These are phyloP conservation scores for Nannochloropsis salina DNA, from an alignment of 108 stramenopile genomes.

Conservation along the genomic window DNA sequence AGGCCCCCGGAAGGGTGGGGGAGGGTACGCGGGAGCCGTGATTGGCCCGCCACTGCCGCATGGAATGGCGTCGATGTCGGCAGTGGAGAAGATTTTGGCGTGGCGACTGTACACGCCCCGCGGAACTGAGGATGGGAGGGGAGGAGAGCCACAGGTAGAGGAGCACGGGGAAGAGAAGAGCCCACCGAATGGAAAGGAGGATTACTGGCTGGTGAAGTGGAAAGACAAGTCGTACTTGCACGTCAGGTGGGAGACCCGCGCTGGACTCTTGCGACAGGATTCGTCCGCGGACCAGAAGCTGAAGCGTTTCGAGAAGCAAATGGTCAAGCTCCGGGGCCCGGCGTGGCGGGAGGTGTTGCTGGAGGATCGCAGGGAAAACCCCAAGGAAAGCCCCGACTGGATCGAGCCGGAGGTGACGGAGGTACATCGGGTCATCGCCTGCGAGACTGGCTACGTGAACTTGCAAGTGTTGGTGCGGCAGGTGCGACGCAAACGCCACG, in stretches of 20 bases:
- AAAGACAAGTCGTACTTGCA: constrained; percentile 48
- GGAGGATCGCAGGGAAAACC: constrained; percentile 19
- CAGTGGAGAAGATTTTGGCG: neutral
- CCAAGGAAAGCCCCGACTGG: constrained; percentile 18
- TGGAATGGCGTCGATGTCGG: neutral
- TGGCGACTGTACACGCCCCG: neutral
- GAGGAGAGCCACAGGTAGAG: neutral
- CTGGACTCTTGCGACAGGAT: constrained; percentile 18
- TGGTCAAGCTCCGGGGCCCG: neutral
- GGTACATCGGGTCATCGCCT: constrained; percentile 47
- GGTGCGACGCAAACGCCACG: constrained; percentile 25
- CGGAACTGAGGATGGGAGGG: neutral
- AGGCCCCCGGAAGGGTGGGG: neutral
- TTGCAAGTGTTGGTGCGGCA: constrained; percentile 31
- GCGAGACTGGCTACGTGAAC: constrained; percentile 23
- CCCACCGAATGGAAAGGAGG: neutral
- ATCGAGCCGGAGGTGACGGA: constrained; percentile 31
- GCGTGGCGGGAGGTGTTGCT: neutral
- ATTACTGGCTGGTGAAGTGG: constrained; percentile 49
- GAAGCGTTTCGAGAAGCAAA: neutral
- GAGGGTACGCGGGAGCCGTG: neutral
- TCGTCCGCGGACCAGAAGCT: constrained; percentile 4
- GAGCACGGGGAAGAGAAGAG: neutral
- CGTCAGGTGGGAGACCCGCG: constrained; percentile 52
- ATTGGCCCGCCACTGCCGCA: neutral